Evolutionary conservation across 1,284 basidiomycete species (phyloP).

Genomic region (Ustilago shanxiensis): DNA sequence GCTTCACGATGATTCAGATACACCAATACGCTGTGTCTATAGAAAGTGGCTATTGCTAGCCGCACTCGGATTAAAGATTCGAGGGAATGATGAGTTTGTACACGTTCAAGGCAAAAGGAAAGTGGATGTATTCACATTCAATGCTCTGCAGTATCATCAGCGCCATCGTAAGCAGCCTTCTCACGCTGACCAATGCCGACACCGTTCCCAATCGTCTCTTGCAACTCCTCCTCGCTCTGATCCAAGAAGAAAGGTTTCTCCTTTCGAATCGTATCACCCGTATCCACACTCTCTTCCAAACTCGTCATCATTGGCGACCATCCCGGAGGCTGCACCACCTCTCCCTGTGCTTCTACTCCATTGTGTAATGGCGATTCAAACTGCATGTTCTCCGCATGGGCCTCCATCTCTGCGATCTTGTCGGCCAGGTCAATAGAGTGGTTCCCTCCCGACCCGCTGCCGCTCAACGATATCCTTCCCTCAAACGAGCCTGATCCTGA

Average conservation of each 20-base stretch:
- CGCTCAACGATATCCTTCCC: slow-evolving; percentile 28
- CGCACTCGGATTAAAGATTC: background rate
- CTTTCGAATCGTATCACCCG: slow-evolving; percentile 18
- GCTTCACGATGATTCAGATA: background rate
- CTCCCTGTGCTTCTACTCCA: slow-evolving; percentile 4
- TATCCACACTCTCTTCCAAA: slow-evolving; percentile 33
- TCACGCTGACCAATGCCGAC: background rate
- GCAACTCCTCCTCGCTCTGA: slow-evolving; percentile 7
- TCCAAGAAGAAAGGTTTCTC: slow-evolving; percentile 18
- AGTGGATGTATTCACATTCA: no score
- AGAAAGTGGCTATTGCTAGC: background rate
- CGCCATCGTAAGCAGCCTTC: background rate
- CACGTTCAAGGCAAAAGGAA: no score
- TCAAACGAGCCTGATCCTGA: slow-evolving; percentile 41
- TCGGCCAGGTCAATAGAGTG: slow-evolving; percentile 50
- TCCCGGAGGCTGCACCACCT: slow-evolving; percentile 9
- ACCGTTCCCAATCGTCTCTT: background rate
- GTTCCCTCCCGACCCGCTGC: slow-evolving; percentile 33
- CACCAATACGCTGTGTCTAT: no score
- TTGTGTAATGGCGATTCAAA: slow-evolving; percentile 36
- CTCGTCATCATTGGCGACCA: slow-evolving; percentile 33
- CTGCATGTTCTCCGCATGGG: slow-evolving; percentile 51
- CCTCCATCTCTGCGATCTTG: slow-evolving; percentile 59
- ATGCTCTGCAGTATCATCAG: no score
- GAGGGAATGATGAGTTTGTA: background rate